Base-by-base conservation (phyloP, 2,329 filamentous ascomycete species). In the Iodosphaeria phyllophila region DNA sequence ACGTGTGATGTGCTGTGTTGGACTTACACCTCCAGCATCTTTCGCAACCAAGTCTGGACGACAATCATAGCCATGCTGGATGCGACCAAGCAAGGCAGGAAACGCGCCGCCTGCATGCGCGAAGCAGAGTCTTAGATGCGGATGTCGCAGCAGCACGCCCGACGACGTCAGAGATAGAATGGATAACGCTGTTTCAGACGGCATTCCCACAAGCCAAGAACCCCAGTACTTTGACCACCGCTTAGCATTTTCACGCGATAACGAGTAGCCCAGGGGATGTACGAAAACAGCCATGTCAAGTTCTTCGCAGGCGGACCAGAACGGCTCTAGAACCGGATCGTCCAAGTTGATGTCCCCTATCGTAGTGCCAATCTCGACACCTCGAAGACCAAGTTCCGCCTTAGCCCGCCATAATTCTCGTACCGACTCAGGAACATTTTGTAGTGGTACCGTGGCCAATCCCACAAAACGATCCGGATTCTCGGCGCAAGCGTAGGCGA, bases 101-200 rank as follows among this genome's bases (percentile, higher is more conserved):
- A 47, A 49, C n/a, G 44, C 42, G 5, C 46, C 46, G 3, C 46
- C 44, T 8, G 43, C 46, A 22, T 49, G 44, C 8, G 46, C 44
- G 25, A 49, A 49, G 26, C 44, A 49, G 18, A 48, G 22, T 18
- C 39, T 34, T 20, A 49, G 30, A 1, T 29, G 24, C 6, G 44
- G 44, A 28, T 47, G 40, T n/a, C 39, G 25, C 6, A 43, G 31
- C 21, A 47, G 29, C 15, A 43, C 23, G 6, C 44, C 46, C 4
- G 41, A 42, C 3, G 39, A 37, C n/a, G 37, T 43, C 6, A 49
- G 28, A 17, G 37, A 37, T 13, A 45, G 42, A 23, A 48, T 41
- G 8, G 44, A 38, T 25, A 49, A 32, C 4, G 46, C 46, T 11
- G 44, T 49, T 33, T 49, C 46, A 18, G 33, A 42, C 12, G 46